Conservation (phyloP, 1,284 basidiomycete genomes). For the Austroboletus niveus region DNA sequence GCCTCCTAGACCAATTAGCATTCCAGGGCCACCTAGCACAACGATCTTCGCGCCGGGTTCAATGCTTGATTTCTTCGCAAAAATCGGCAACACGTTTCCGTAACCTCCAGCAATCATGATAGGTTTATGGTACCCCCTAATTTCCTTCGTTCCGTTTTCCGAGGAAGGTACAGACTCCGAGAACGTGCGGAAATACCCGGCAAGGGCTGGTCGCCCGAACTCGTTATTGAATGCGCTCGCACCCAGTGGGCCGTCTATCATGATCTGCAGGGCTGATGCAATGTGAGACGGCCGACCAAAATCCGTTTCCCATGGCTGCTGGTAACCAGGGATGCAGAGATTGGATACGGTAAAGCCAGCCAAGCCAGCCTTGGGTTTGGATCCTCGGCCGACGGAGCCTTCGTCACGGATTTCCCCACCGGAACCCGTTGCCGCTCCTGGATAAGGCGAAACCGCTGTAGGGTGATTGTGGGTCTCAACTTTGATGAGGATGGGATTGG, state of each 20-base stretch:
- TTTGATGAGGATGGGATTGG: slow-evolving; percentile 93
- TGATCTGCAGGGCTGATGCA: slow-evolving; percentile 92
- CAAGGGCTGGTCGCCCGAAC: slow-evolving; percentile 88
- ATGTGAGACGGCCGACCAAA: slow-evolving; percentile 92
- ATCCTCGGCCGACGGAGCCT: slow-evolving; percentile 92
- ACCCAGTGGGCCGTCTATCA: slow-evolving; percentile 95
- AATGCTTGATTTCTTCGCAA: slow-evolving; percentile 77
- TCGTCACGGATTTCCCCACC: slow-evolving; percentile 99
- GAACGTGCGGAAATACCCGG: slow-evolving; percentile 90
- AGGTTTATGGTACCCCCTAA: slow-evolving; percentile 98
- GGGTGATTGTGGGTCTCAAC: slow-evolving; percentile 99
- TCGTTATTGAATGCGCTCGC: slow-evolving; percentile 99
- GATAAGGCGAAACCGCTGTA: slow-evolving; percentile 96
- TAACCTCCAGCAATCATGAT: slow-evolving; percentile 99
- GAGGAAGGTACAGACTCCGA: slow-evolving; percentile 63
- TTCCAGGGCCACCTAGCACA: slow-evolving; percentile 95
- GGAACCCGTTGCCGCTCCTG: slow-evolving; percentile 96
- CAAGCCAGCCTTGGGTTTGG: slow-evolving; percentile 95
- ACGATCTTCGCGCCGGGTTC: slow-evolving; percentile 81
- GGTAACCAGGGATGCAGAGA: slow-evolving; percentile 83
- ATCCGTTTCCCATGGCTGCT: slow-evolving; percentile 90
- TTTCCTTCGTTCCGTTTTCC: slow-evolving; percentile 45
- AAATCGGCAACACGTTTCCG: slow-evolving; percentile 85
- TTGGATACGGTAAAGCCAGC: slow-evolving; percentile 96
- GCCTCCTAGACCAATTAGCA: slow-evolving; percentile 96